Conservation (phyloP, 805 yeast species). For the Dipodascopsis uninucleata region DNA sequence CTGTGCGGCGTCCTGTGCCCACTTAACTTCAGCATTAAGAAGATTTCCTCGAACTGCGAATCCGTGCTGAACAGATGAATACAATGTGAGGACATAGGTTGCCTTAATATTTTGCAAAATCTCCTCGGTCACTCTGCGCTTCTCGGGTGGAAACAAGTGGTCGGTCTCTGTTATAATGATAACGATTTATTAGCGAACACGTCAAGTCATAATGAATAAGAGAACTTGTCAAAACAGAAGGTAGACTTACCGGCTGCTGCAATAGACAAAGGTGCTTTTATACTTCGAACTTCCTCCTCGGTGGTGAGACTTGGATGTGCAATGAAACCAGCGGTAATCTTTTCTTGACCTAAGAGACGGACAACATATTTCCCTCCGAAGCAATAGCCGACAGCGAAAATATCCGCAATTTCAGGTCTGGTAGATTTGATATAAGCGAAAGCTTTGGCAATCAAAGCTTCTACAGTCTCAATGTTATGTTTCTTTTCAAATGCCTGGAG, state of each 20-base stretch:
- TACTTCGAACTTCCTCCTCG: conserved; percentile 57
- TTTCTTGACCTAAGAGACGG: conserved; percentile 42
- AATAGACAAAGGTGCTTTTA: conserved; percentile 63
- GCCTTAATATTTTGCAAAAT: conserved; percentile 52
- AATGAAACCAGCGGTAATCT: conserved; percentile 49
- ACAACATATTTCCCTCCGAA: conserved; percentile 66
- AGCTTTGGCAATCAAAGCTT: conserved; percentile 47
- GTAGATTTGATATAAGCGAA: conserved; percentile 41
- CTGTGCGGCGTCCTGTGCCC: conserved; percentile 66
- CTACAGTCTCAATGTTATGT: conserved; percentile 46
- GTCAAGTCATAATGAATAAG: neutral
- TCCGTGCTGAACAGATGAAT: conserved; percentile 67
- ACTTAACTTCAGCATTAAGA: conserved; percentile 47
- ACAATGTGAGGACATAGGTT: conserved; percentile 57
- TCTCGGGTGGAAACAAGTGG: conserved; percentile 54
- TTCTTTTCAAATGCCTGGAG: conserved; percentile 43
- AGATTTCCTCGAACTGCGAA: conserved; percentile 76
- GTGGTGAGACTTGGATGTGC: conserved; percentile 75
- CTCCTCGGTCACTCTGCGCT: conserved; percentile 58
- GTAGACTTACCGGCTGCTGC: conserved; percentile 60
- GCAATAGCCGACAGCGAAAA: conserved; percentile 61
- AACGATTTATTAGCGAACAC: neutral
- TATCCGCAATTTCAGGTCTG: conserved; percentile 43
- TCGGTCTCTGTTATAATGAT: conserved; percentile 46
- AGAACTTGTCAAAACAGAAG: neutral